These are phyloP conservation scores for Cucurbita ficifolia DNA, from an alignment of 306 rosid species.

Conservation along the genomic window DNA sequence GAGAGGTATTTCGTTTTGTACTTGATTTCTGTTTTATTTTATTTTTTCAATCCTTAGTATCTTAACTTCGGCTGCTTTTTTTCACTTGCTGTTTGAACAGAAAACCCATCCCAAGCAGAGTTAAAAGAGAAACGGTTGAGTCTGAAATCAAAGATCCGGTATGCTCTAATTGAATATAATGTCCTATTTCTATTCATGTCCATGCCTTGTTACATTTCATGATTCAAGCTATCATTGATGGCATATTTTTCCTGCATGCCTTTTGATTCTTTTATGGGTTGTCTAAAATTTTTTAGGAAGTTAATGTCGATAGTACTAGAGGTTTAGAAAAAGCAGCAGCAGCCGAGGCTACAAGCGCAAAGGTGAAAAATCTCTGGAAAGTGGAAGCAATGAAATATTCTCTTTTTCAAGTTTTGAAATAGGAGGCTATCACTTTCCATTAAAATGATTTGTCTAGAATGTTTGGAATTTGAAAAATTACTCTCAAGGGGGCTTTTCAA, in stretches of 20 bases:
- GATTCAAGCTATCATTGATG: background rate
- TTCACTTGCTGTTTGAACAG: slow-evolving; percentile 27
- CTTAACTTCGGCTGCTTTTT: background rate
- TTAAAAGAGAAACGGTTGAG: slow-evolving; percentile 56
- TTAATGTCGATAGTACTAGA: slow-evolving; percentile 34
- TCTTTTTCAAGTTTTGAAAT: background rate
- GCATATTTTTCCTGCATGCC: background rate
- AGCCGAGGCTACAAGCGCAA: slow-evolving; percentile 31
- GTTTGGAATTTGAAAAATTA: slow-evolving; percentile 3
- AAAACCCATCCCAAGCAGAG: slow-evolving; percentile 36
- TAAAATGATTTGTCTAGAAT: background rate
- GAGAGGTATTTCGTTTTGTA: slow-evolving; percentile 36
- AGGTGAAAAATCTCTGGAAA: slow-evolving; percentile 26
- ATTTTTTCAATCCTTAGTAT: slow-evolving; percentile 1
- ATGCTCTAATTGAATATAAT: slow-evolving; percentile 9
- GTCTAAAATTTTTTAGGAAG: slow-evolving; percentile 12
- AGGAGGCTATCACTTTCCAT: background rate
- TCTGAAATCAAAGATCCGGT: slow-evolving; percentile 56
- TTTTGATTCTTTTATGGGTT: background rate
- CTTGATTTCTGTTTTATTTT: slow-evolving; percentile 3
- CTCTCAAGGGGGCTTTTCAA: background rate
- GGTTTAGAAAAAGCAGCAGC: slow-evolving; percentile 27
- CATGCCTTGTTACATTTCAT: background rate
- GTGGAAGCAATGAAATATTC: background rate
- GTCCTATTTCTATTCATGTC: background rate